phyloP scores from a whole-genome alignment of 2,329 filamentous ascomycete genomes.

The Verticillium klebahnii region DNA sequence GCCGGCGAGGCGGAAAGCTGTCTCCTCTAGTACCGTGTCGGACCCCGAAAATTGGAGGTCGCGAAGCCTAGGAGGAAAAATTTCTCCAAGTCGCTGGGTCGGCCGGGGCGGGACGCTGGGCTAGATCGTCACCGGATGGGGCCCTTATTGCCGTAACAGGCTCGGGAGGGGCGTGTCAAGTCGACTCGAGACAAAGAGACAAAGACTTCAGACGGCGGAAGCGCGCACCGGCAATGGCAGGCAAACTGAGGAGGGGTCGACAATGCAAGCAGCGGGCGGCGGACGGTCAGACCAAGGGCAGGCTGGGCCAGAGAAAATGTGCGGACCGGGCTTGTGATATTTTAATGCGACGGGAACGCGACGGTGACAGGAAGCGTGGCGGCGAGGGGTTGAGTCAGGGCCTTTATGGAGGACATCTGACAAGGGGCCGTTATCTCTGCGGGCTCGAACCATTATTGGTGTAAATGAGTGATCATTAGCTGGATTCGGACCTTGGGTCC shows the following conservation, averaged over 20 bases:
- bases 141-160: neutral
- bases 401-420: neutral
- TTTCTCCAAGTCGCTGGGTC: neutral
- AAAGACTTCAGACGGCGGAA: neutral
- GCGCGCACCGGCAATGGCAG: neutral
- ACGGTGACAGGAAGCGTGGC: neutral
- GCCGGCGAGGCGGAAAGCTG: neutral
- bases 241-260: neutral
- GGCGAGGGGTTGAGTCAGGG: neutral
- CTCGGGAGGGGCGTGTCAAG: neutral
- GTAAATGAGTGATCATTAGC: slow-evolving; percentile 12
- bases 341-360: neutral
- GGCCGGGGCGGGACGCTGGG: neutral
- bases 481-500: slow-evolving; percentile 4
- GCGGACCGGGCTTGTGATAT: neutral
- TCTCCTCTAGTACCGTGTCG: neutral
- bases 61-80: neutral
- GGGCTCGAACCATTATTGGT: slow-evolving; percentile 12
- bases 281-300: neutral
- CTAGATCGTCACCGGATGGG: neutral
- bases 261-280: neutral
- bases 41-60: neutral
- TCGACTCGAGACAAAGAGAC: neutral
- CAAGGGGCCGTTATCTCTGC: neutral
- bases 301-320: neutral